Conservation (phyloP, 495 filamentous ascomycete genomes). For the Xylaria scruposa region DNA sequence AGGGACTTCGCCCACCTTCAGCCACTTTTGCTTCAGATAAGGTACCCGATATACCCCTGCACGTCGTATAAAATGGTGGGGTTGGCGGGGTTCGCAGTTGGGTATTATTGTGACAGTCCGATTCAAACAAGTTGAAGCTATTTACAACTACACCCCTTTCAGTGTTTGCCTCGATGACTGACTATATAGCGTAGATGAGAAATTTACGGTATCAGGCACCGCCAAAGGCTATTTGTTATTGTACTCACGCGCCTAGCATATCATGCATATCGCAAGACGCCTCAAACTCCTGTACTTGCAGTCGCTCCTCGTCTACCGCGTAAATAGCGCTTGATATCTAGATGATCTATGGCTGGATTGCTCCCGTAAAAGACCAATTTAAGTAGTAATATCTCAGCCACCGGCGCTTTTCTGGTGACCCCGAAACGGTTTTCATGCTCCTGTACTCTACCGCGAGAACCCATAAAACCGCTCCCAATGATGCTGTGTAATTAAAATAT, state of each 20-base stretch:
- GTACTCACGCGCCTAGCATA: background rate
- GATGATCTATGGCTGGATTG: slow-evolving; percentile 6
- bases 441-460: slow-evolving; percentile 1
- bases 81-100: slow-evolving; percentile 5
- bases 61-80: background rate
- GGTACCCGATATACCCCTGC: no score
- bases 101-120: background rate
- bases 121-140: background rate
- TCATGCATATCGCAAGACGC: background rate
- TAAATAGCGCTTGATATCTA: slow-evolving; percentile 10
- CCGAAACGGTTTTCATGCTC: background rate
- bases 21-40: background rate
- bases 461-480: slow-evolving; percentile 9
- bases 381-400: background rate
- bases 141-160: background rate
- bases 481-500: slow-evolving; percentile 4
- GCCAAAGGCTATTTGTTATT: background rate
- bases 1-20: background rate
- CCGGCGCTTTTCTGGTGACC: background rate
- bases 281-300: background rate
- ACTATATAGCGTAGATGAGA: background rate
- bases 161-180: background rate
- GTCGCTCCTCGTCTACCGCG: background rate
- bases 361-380: background rate
- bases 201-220: background rate